Evolutionary conservation across 1,284 basidiomycete species (phyloP).

Genomic region (Leccinum laetum): DNA sequence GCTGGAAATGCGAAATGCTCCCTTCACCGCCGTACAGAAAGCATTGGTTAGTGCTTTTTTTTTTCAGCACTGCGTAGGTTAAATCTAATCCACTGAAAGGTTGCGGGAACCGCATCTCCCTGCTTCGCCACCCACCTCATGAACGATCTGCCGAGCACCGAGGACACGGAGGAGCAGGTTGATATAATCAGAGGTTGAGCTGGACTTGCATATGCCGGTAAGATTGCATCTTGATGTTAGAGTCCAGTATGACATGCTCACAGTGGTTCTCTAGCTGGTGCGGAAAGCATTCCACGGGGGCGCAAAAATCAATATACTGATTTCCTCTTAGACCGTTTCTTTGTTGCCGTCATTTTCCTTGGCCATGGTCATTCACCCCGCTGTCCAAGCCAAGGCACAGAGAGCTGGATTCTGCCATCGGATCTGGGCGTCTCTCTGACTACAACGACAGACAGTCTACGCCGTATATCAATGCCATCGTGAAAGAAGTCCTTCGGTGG

Average conservation of each 20-base stretch:
- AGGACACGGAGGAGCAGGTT: constrained; percentile 19
- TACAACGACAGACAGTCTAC: constrained; percentile 42
- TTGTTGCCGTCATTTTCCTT: constrained; percentile 47
- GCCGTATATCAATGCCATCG: constrained; percentile 45
- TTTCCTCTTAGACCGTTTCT: constrained; percentile 39
- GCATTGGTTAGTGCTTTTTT: constrained; percentile 22
- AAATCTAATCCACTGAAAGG: constrained; percentile 19
- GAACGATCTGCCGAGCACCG: constrained; percentile 14
- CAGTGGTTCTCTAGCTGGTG: constrained; percentile 21
- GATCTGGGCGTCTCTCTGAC: constrained; percentile 42
- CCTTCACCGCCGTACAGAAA: constrained; percentile 27
- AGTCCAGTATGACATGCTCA: constrained; percentile 11
- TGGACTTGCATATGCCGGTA: constrained; percentile 34
- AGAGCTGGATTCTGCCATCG: constrained; percentile 45
- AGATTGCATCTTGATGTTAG: constrained; percentile 4
- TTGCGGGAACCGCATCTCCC: constrained; percentile 28
- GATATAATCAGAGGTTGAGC: constrained; percentile 32
- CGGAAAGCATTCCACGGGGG: constrained; percentile 19
- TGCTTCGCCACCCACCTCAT: constrained; percentile 32
- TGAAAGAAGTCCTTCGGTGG: constrained; percentile 55
- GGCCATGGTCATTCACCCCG: constrained; percentile 48
- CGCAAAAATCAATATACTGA: constrained; percentile 9
- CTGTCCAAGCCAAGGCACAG: constrained; percentile 46
- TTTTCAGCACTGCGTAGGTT: neutral
- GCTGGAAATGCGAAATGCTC: constrained; percentile 32